Evolutionary conservation across 352 stramenopile genomes (phyloP).

Genomic region (Peronosclerospora sorghi): DNA sequence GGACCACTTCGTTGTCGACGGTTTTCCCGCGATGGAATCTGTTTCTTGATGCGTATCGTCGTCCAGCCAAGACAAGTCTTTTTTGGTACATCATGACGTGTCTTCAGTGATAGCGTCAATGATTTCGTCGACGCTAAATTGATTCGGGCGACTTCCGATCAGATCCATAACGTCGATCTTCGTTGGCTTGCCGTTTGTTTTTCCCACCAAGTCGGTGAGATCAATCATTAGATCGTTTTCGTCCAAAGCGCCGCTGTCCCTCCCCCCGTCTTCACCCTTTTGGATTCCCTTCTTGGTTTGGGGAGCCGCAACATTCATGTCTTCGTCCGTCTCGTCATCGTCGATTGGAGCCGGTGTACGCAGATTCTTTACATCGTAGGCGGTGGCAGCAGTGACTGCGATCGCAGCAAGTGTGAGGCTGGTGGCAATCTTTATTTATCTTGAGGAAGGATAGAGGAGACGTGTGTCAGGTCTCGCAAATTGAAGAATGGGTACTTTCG

Average conservation of each 20-base stretch:
- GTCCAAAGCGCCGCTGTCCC: neutral
- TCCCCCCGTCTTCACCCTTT: neutral
- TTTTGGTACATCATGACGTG: neutral
- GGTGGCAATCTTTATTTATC: neutral
- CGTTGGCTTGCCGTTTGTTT: neutral
- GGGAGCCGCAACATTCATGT: no score
- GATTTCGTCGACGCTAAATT: neutral
- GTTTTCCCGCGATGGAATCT: neutral
- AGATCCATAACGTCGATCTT: neutral
- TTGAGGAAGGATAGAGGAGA: neutral
- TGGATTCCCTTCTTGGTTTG: neutral
- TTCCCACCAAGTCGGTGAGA: neutral
- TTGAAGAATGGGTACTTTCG: constrained; percentile 1
- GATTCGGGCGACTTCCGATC: neutral
- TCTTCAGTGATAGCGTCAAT: neutral
- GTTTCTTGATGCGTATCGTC: neutral
- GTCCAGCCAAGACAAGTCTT: neutral
- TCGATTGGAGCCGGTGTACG: neutral
- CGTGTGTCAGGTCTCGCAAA: neutral
- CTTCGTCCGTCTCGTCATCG: no score
- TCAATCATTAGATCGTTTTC: neutral
- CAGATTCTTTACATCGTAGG: neutral
- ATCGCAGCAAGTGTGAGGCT: neutral
- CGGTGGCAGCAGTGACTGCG: neutral
- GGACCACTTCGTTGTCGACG: neutral